Evolutionary conservation across 1,284 basidiomycete genomes (phyloP), one percentile per base, ranked within the genome.

Genomic region (Trametes versicolor): DNA sequence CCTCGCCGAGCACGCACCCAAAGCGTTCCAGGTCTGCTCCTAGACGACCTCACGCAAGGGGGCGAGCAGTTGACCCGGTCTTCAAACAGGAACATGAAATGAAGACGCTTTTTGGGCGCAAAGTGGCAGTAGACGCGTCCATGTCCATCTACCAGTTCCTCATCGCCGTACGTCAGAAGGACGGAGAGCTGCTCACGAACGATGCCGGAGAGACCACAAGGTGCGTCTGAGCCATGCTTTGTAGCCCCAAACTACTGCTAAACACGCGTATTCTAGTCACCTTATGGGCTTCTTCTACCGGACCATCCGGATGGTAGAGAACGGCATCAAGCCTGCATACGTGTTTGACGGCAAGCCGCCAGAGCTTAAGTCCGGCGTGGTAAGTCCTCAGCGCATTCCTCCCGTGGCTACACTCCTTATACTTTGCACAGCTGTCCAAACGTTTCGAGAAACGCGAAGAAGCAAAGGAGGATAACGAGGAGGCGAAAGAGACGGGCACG

Each of bases 291-390:
- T 99, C 80, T 99, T 99, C 81, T 99, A 99, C 76, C 89, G 97
- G 36, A 98, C 96, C 0, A 94, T 98, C 65, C 88, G 98, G 25
- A 99, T 99, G 81, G 95, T 98, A n/a, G 98, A 99, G 79, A 96
- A 98, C 72, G 98, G 98, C 5, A 96, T 99, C 76, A 99, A 99
- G 76, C 97, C 97, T 0, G 93, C 93, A 54, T 99, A 99, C 78
- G 95, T 99, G 25, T 99, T 99, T 73, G 98, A 99, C 79, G 98
- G 98, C 10, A 98, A 97, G 77, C 98, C 97, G 1, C 97, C 97
- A 54, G 96, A 99, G 67, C 82, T 99, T 78, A 99, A 99, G 80
- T 91, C 95, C 63, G 95, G 95, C 60, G 96, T 99, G 72, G 96
- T 98, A 73, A 74, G 94, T 90, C 6, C 60, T 48, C 41, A 49